Base-by-base conservation (phyloP, 2,329 filamentous ascomycete species). In the Botrytis galanthina region DNA sequence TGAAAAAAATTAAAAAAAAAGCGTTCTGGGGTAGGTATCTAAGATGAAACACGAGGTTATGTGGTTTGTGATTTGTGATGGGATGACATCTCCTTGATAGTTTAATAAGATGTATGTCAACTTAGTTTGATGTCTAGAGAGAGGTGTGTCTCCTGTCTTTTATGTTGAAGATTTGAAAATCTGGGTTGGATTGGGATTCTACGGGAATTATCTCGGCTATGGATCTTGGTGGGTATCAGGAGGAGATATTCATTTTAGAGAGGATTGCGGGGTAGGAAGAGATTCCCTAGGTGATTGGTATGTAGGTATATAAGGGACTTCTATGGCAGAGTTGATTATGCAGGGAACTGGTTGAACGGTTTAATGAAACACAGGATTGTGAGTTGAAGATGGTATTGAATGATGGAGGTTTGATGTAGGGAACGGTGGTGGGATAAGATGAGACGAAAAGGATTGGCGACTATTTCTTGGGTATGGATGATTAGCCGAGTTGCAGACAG, bases 361-460 rank as follows among this genome's bases (percentile, higher is more conserved):
- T 0, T 0, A 0, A 32, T 7, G 16, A 4, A 16, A 18, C n/a
- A 18, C 6, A 5, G 14, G 2, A 18, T 3, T 5, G 29, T 0
- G 16, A 10, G 16, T 18, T n/a, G 16, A 35, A 4, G 4, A 35
- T 0, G 4, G 7, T 4, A 7, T 10, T 59, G 54, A 29, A 32
- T 7, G 3, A n/a, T 9, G 3, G 16, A 57, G 16, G 3, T 9
- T 57, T 57, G 14, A 16, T 22, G 5, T 16, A n/a, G 48, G 48
- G 26, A 8, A 16, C 0, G 5, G 6, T 54, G 48, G 6, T 54
- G n/a, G 8, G n/a, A 54, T 51, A n/a, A 4, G 0, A 29, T 54
- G n/a, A 29, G 51, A 29, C 29, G n/a, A 29, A 48, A 26, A 48
- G 4, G 22, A 8, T 12, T 51, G 26, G 39, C 3, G 14, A 42